Evolutionary conservation across 2,329 filamentous ascomycete genomes (phyloP), one percentile per base, ranked within the genome.

Genomic region (Nigrospora osmanthi): DNA sequence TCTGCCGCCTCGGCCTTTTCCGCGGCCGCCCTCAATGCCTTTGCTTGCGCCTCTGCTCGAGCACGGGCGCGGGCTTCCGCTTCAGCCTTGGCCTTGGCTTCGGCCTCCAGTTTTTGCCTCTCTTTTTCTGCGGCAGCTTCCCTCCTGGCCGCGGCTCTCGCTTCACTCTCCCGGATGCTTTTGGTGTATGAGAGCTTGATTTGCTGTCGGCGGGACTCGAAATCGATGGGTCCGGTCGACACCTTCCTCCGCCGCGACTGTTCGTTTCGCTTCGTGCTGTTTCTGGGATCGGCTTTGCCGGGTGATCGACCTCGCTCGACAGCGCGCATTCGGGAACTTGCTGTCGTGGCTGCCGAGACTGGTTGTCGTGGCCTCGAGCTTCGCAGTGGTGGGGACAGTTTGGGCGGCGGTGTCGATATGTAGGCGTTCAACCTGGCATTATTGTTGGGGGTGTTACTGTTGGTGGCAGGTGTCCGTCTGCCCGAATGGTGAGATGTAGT

Each of bases 161-260:
- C 81, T 58, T 87, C 82, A 54, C 71, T 85, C 58, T 88, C 85
- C 50, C 84, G 78, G 40, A 93, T 81, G n/a, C 85, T 88, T 59
- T 86, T 87, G 54, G 81, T 90, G 62, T 94, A 91, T 13, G 88
- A 89, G 46, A 89, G 80, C 54, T 90, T 85, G 55, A 95, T 94
- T 49, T 83, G 81, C 58, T 89, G 84, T 54, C 89, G 77, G 42
- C 88, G 78, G 53, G 87, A 86, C 48, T 85, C 88, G 60, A 94
- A 93, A 63, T 95, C 87, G 43, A 94, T 87, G 48, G 85, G 84
- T 1, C 84, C 84, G 47, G 90, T 68, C 2, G 77, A 76, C 42
- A 80, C 70, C 56, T 80, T 80, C 37, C 73, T 70, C 47, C 74
- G 68, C 31, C 68, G 61, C 6, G 61, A 49, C 30, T 59, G 55